Percentiles rank a stretch among this genome's conserved stretches.
phyloP scores from a whole-genome alignment of 768 basidiomycete genomes.

The Suillus bovinus region DNA sequence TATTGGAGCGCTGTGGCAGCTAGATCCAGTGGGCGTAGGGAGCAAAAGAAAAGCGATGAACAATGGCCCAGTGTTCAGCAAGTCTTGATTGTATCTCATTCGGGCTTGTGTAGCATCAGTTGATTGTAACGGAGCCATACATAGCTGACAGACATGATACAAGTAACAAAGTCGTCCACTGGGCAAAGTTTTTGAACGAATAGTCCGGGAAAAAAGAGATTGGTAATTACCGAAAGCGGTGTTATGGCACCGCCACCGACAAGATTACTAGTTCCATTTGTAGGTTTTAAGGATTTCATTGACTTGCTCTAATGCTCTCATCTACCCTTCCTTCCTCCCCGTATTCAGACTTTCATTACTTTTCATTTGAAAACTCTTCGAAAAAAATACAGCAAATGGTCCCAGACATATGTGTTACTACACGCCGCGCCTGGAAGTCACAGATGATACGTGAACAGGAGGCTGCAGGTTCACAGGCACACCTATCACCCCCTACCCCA shows the following conservation, averaged over 20 bases:
- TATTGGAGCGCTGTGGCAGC: not conserved
- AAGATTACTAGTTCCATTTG: conserved; percentile 1
- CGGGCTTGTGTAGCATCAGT: not conserved
- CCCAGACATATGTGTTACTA: conserved; percentile 29
- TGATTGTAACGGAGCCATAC: not conserved
- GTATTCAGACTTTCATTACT: not conserved
- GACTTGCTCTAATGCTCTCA: conserved; percentile 6
- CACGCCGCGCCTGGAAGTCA: conserved; percentile 29
- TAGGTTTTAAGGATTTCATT: conserved; percentile 8
- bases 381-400: conserved; percentile 3
- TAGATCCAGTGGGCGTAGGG: not conserved
- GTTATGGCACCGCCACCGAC: conserved; percentile 2
- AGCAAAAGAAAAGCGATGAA: not conserved
- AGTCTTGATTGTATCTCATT: not conserved
- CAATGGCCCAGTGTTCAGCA: not conserved
- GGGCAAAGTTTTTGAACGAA: not conserved
- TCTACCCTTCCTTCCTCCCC: conserved; percentile 2
- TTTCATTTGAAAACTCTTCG: not conserved
- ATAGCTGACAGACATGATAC: not conserved
- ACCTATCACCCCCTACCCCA: conserved; percentile 5
- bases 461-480: not conserved
- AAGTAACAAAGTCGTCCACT: not conserved
- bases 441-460: conserved; percentile 22
- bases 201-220: not conserved
- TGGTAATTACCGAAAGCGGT: conserved; percentile 2